A percentile compares a stretch with the other conserved stretches of the same genome.
Conservation (phyloP, 495 filamentous ascomycete genomes). For the Tuber melanosporum region DNA sequence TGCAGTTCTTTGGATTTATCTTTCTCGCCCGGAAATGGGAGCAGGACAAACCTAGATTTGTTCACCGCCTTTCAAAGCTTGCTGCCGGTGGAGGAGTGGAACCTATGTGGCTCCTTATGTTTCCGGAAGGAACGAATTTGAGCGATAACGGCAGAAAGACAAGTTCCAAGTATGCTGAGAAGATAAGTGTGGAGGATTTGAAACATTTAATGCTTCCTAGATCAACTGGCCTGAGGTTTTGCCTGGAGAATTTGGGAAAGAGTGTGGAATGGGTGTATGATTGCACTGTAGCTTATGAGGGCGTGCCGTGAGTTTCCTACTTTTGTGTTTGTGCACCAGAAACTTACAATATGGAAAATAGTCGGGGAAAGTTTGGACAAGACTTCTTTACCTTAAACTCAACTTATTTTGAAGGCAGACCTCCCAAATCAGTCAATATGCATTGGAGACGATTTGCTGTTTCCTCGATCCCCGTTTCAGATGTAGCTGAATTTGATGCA, state of each 20-base stretch:
- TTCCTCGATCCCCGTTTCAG: constrained; percentile 59
- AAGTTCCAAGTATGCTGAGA: constrained; percentile 63
- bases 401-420: constrained; percentile 68
- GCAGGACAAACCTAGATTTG: constrained; percentile 64
- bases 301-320: constrained; percentile 56
- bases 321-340: background rate
- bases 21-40: constrained; percentile 79
- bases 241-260: constrained; percentile 61
- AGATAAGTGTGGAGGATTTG: constrained; percentile 59
- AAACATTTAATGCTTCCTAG: constrained; percentile 65
- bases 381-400: constrained; percentile 65
- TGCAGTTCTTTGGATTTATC: constrained; percentile 77
- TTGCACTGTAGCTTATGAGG: constrained; percentile 79
- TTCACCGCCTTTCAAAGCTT: constrained; percentile 62
- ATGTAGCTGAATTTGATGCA: constrained; percentile 57
- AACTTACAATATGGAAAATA: constrained; percentile 39
- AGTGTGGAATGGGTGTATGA: constrained; percentile 78
- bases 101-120: constrained; percentile 82
- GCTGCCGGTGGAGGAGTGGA: constrained; percentile 55
- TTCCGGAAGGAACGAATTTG: constrained; percentile 77
- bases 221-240: constrained; percentile 69
- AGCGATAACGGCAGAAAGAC: constrained; percentile 57
- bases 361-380: constrained; percentile 65
- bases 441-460: constrained; percentile 70
- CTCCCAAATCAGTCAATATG: constrained; percentile 78